These are phyloP conservation scores for Clarireedia hainanense DNA, from an alignment of 2,329 filamentous ascomycete genomes.

Conservation along the genomic window DNA sequence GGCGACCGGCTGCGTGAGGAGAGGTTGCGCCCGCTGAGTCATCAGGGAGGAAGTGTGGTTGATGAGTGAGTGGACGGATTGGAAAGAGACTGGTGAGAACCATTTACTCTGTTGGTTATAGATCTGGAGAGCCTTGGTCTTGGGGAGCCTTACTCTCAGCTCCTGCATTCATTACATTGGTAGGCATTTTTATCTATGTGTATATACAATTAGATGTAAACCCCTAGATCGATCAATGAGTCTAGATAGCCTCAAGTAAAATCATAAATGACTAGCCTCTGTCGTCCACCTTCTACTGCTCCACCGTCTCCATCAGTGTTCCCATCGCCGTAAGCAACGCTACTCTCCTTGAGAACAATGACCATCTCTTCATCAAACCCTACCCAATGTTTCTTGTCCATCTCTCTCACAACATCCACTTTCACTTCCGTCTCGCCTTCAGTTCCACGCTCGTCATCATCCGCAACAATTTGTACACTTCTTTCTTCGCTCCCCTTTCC, in stretches of 20 bases:
- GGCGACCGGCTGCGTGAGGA: too few species aligned
- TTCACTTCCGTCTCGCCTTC: neutral
- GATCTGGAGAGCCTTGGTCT: too few species aligned
- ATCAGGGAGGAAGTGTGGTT: too few species aligned
- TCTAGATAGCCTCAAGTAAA: constrained; percentile 40
- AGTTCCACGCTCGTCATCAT: neutral
- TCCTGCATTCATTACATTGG: too few species aligned
- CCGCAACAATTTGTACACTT: neutral
- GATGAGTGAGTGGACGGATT: too few species aligned
- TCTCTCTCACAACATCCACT: neutral
- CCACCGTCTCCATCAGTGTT: neutral
- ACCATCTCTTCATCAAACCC: constrained; percentile 68
- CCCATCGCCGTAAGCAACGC: neutral
- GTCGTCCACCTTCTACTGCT: constrained; percentile 25
- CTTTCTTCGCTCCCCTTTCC: neutral
- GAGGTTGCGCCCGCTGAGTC: too few species aligned
- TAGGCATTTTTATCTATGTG: too few species aligned
- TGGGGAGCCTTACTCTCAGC: too few species aligned
- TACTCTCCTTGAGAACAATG: constrained; percentile 44
- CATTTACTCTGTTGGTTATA: too few species aligned
- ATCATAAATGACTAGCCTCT: constrained; percentile 60
- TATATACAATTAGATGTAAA: too few species aligned
- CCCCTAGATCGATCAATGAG: too few species aligned
- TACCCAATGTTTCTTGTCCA: constrained; percentile 43
- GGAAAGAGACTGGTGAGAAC: too few species aligned